phyloP scores from a whole-genome alignment of 2,329 filamentous ascomycete species.

The Xylariaceae sp. region DNA sequence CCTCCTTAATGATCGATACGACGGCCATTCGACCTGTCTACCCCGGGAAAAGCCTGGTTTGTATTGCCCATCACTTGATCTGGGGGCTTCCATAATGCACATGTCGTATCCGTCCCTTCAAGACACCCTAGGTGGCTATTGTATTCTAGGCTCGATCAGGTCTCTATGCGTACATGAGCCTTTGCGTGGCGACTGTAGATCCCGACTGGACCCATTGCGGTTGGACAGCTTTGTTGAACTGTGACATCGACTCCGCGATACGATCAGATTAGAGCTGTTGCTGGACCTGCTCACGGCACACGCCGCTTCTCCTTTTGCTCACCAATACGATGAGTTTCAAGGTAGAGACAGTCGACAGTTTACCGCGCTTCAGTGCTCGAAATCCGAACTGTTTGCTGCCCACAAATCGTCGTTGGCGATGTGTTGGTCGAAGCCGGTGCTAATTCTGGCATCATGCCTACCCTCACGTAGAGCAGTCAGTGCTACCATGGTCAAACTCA shows the following conservation, averaged over 20 bases:
- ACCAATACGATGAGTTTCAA: not conserved
- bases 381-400: slow-evolving; percentile 2
- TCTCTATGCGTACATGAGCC: slow-evolving; percentile 2
- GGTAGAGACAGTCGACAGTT: not conserved
- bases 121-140: slow-evolving; percentile 5
- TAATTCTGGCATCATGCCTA: slow-evolving; percentile 7
- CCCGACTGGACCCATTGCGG: not conserved
- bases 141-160: slow-evolving; percentile 3
- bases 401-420: slow-evolving; percentile 1
- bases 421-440: slow-evolving; percentile 13
- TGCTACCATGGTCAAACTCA: slow-evolving; percentile 9
- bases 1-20: no score
- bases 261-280: slow-evolving; percentile 2
- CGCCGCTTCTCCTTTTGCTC: not conserved
- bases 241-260: not conserved
- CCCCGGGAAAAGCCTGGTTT: no score
- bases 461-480: slow-evolving; percentile 7
- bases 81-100: not conserved
- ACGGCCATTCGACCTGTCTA: no score
- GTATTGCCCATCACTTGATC: not conserved
- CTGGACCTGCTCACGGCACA: not conserved
- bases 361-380: not conserved
- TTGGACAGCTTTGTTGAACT: not conserved
- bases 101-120: slow-evolving; percentile 7
- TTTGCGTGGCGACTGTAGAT: slow-evolving; percentile 3